A percentile compares a stretch with the other conserved stretches of the same genome.
These are phyloP conservation scores for Astragalus membranaceus DNA, from an alignment of 306 rosid genomes.

Conservation along the genomic window DNA sequence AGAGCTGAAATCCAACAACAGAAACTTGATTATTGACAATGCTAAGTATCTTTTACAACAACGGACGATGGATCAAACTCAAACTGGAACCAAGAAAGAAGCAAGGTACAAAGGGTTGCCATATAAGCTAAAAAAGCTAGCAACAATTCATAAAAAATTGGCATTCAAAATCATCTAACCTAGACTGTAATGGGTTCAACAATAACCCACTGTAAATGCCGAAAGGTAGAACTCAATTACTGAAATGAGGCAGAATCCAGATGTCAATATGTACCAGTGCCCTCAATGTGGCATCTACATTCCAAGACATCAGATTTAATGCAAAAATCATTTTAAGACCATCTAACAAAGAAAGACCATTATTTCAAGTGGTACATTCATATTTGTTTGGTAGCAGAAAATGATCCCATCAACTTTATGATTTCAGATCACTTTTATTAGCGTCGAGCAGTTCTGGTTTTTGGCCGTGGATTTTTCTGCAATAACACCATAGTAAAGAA, in stretches of 20 bases:
- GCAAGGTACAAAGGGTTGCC: background rate
- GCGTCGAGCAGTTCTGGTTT: conserved; percentile 67
- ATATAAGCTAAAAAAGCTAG: background rate
- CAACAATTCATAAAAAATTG: conserved; percentile 8
- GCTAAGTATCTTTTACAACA: conserved; percentile 25
- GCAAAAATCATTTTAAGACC: conserved; percentile 16
- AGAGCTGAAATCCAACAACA: too few relatives aligned
- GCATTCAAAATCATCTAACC: conserved; percentile 26
- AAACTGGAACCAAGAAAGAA: background rate
- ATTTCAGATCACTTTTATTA: conserved; percentile 25
- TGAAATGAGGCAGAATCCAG: conserved; percentile 13
- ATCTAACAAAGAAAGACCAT: conserved; percentile 16
- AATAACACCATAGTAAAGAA: conserved; percentile 10
- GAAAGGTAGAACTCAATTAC: conserved; percentile 10
- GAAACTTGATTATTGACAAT: too few relatives aligned
- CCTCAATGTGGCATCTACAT: conserved; percentile 7
- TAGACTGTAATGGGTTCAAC: conserved; percentile 27
- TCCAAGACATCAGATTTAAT: conserved; percentile 13
- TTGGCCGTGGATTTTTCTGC: conserved; percentile 78
- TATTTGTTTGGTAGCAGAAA: background rate
- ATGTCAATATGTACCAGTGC: conserved; percentile 7
- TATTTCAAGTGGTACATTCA: conserved; percentile 13
- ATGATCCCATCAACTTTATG: conserved; percentile 14
- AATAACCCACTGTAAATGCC: conserved; percentile 15
- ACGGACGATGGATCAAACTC: conserved; percentile 5